Evolutionary conservation across 2,329 filamentous ascomycete species (phyloP), one percentile per base, ranked within the genome.

Genomic region (Neofusicoccum parvum): DNA sequence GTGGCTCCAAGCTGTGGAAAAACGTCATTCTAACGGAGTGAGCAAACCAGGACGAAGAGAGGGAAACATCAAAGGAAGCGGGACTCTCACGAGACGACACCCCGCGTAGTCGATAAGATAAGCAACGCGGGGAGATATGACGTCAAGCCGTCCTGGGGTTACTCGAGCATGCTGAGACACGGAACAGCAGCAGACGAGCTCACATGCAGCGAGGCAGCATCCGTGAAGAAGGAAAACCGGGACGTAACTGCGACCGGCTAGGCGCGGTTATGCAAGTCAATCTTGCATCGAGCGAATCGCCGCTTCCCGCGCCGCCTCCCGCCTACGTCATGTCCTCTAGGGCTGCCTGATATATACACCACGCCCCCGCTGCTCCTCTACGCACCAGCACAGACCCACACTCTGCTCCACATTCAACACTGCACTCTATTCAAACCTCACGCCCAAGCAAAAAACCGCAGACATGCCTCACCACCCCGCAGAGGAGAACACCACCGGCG

Each of bases 381-480:
- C 41, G 5, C 4, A 15, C 11, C n/a, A n/a, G 9, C n/a, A 10
- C 36, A 43, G 5, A 46, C 27, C 37, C 37, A 32, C 37, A 12
- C 20, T 15, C 15, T 12, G 7, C 12, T 32, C 14, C 20, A 56
- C 27, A n/a, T n/a, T 20, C 37, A 12, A 41, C 5, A 6, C 27
- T 54, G 14, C 11, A 43, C 11, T 7, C 15, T 32, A 10, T n/a
- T 37, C 46, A 45, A 14, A 32, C 37, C n/a, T 53, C 60, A 9
- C 17, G 37, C 50, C 23, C 10, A 65, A 63, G 23, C n/a, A 39
- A 48, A 66, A 36, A 37, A 72, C 66, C 62, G 72, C 54, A 9
- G 75, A 68, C 53, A 81, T 81, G 79, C 79, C 80, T 64, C 74
- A 75, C 68, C 77, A 78, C 68, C 76, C 77, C 62, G 74, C 76